Conservation (phyloP, 306 rosid species). For the Betula pendula region DNA sequence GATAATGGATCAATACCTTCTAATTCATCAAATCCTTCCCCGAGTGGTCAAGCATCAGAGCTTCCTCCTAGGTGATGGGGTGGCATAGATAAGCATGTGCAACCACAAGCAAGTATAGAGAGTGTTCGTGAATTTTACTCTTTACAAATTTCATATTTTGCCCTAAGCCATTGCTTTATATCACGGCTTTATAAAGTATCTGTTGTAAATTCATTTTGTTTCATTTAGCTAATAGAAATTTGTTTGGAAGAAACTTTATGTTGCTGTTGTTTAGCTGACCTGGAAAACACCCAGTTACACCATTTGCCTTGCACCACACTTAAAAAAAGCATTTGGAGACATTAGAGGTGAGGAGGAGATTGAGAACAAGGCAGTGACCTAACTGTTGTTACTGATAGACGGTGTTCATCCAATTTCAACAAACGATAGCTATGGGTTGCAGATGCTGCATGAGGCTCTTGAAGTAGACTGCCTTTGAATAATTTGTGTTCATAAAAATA, state of each 20-base stretch:
- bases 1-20: slow-evolving; percentile 43
- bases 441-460: too few relatives aligned
- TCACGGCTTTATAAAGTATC: background rate
- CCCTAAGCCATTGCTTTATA: slow-evolving; percentile 10
- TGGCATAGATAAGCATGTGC: background rate
- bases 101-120: slow-evolving; percentile 8
- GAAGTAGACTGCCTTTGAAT: too few relatives aligned
- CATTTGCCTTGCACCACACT: background rate
- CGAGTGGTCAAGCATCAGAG: slow-evolving; percentile 45
- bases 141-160: background rate
- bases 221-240: slow-evolving; percentile 5
- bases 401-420: too few relatives aligned
- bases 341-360: background rate
- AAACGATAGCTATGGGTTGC: too few relatives aligned
- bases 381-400: too few relatives aligned
- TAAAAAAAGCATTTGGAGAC: background rate
- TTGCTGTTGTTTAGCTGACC: background rate
- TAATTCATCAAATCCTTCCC: slow-evolving; percentile 47
- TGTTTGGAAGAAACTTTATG: background rate
- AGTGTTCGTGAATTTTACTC: slow-evolving; percentile 4
- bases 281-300: background rate
- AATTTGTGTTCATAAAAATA: too few relatives aligned
- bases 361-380: too few relatives aligned
- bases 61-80: slow-evolving; percentile 35
- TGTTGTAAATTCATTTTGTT: slow-evolving; percentile 4